phyloP scores from a whole-genome alignment of 169 alveolate species.

The Plasmodium cynomolgi region DNA sequence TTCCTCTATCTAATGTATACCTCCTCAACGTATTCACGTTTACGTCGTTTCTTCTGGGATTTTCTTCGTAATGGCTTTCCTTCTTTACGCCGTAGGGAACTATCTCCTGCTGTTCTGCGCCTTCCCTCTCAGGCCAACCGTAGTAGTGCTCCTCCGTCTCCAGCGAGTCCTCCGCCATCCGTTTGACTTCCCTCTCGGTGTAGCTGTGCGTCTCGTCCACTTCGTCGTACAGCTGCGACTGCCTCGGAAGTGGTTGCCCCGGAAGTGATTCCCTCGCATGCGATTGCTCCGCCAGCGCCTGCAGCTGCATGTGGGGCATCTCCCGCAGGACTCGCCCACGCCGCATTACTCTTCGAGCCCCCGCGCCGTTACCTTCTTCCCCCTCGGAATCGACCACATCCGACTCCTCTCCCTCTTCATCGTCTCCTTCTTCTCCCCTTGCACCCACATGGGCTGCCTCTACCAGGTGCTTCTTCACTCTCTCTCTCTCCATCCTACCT shows the following conservation, averaged over 20 bases:
- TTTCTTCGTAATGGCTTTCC: not conserved
- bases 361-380: not conserved
- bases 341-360: not conserved
- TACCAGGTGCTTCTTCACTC: not conserved
- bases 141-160: not conserved
- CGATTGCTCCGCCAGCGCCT: not conserved
- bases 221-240: not conserved
- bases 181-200: not conserved
- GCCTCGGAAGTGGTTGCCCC: too few species aligned
- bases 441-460: not conserved
- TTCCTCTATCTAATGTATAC: not conserved
- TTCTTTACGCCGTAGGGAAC: not conserved
- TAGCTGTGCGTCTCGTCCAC: not conserved
- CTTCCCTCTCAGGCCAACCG: not conserved
- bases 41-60: not conserved
- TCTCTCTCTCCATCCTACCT: not conserved
- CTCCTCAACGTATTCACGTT: not conserved
- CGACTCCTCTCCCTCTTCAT: not conserved
- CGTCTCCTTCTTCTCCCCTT: not conserved
- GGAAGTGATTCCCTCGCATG: too few species aligned
- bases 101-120: not conserved
- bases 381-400: not conserved
- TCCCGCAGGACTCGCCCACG: not conserved
- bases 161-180: not conserved
- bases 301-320: not conserved